Conservation (phyloP, 495 filamentous ascomycete species). For the Pseudotulostoma volvatum region DNA sequence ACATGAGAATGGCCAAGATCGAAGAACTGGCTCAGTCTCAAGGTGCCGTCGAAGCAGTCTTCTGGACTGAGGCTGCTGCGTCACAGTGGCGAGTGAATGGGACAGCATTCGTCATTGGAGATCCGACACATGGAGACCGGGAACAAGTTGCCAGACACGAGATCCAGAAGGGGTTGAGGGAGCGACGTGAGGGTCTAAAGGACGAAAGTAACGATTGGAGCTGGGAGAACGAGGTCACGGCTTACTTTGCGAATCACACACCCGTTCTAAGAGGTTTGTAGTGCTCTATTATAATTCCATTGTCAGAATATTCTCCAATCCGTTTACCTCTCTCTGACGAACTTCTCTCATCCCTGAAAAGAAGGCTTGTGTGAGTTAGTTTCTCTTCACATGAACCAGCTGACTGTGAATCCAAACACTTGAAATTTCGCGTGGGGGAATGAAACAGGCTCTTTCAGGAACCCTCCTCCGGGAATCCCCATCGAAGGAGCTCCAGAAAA, state of each 20-base stretch:
- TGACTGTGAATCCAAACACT: no score
- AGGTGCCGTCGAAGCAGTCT: conserved; percentile 61
- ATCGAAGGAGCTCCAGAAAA: conserved; percentile 28
- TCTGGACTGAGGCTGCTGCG: conserved; percentile 54
- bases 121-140: conserved; percentile 16
- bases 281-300: conserved; percentile 1
- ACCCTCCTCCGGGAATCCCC: conserved; percentile 56
- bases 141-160: conserved; percentile 28
- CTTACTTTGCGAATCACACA: conserved; percentile 73
- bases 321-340: no score
- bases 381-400: no score
- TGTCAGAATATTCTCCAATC: conserved; percentile 2
- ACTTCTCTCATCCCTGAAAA: no score
- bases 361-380: no score
- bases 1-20: conserved; percentile 71
- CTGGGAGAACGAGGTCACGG: conserved; percentile 61
- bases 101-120: conserved; percentile 51
- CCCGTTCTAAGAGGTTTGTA: conserved; percentile 53
- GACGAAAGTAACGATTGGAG: conserved; percentile 31
- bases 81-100: conserved; percentile 80
- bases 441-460: conserved; percentile 52
- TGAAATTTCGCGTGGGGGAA: no score
- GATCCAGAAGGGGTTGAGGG: conserved; percentile 18
- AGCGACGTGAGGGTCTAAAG: conserved; percentile 10
- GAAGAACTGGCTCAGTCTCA: conserved; percentile 43